These are phyloP conservation scores for Fonsecaea erecta DNA, from an alignment of 2,329 filamentous ascomycete genomes.

Conservation along the genomic window DNA sequence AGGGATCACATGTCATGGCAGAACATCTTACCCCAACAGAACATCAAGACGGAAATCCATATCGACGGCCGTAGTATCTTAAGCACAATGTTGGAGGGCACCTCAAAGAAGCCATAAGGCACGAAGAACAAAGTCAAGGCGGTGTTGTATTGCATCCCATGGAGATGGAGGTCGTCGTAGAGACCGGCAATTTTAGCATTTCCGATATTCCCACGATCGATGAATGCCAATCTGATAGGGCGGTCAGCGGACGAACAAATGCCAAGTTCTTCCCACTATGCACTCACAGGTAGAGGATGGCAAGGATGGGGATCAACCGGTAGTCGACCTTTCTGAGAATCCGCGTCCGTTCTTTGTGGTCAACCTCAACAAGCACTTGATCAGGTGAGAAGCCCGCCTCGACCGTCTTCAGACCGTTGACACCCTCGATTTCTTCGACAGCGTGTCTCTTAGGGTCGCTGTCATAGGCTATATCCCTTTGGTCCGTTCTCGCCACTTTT, in stretches of 20 bases:
- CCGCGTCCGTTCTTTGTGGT: constrained; percentile 25
- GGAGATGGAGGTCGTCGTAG: constrained; percentile 50
- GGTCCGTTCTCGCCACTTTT: constrained; percentile 9
- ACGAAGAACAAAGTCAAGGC: constrained; percentile 38
- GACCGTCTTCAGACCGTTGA: constrained; percentile 22
- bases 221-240: constrained; percentile 27
- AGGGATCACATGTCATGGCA: too few relatives aligned
- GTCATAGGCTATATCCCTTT: constrained; percentile 5
- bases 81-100: constrained; percentile 57
- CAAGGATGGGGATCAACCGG: constrained; percentile 50
- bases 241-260: not conserved
- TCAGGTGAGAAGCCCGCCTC: constrained; percentile 20
- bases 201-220: constrained; percentile 53
- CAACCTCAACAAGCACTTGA: constrained; percentile 20
- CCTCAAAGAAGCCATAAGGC: constrained; percentile 40
- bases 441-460: constrained; percentile 11
- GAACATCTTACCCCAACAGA: constrained; percentile 37
- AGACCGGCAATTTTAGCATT: constrained; percentile 54
- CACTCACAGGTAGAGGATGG: constrained; percentile 51
- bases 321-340: constrained; percentile 52
- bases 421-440: constrained; percentile 19
- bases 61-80: constrained; percentile 39
- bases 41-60: constrained; percentile 31
- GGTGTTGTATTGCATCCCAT: constrained; percentile 46
- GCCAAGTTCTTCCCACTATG: constrained; percentile 27